Conservation (phyloP, 2,329 filamentous ascomycete species). For the Salinomyces thailandicus region DNA sequence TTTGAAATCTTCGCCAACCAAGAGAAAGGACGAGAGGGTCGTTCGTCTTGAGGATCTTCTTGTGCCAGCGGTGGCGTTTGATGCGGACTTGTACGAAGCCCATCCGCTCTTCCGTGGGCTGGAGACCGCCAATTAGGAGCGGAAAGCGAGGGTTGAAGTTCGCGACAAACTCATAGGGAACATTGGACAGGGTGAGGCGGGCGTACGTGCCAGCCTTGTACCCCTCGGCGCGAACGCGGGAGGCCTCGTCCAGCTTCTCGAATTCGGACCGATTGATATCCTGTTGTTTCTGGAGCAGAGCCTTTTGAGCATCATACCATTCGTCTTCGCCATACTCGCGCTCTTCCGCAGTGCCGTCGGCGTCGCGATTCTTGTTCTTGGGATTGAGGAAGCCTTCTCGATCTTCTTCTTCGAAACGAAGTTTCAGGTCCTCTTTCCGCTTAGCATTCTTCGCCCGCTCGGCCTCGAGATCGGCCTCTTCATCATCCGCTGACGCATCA, state of each 20-base stretch:
- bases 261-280: slow-evolving; percentile 96
- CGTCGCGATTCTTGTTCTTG: slow-evolving; percentile 64
- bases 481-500: slow-evolving; percentile 29
- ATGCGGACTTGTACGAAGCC: slow-evolving; percentile 92
- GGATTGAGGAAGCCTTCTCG: slow-evolving; percentile 91
- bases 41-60: slow-evolving; percentile 97
- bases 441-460: slow-evolving; percentile 86
- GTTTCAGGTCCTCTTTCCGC: slow-evolving; percentile 85
- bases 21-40: slow-evolving; percentile 95
- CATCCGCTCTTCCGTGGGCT: slow-evolving; percentile 87
- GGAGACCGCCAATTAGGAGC: slow-evolving; percentile 81
- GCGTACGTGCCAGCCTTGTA: slow-evolving; percentile 88
- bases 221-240: slow-evolving; percentile 76
- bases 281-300: slow-evolving; percentile 84
- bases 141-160: slow-evolving; percentile 75
- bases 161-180: slow-evolving; percentile 80
- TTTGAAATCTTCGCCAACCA: slow-evolving; percentile 92
- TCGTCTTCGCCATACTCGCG: slow-evolving; percentile 90
- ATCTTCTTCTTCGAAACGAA: slow-evolving; percentile 95
- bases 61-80: slow-evolving; percentile 97
- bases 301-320: slow-evolving; percentile 97
- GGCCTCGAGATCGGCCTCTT: slow-evolving; percentile 55
- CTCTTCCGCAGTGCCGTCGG: slow-evolving; percentile 53
- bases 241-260: slow-evolving; percentile 71
- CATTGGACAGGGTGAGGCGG: slow-evolving; percentile 76